Evolutionary conservation across 1,284 basidiomycete genomes (phyloP), one percentile per base, ranked within the genome.

Genomic region (Ustilago sp.): DNA sequence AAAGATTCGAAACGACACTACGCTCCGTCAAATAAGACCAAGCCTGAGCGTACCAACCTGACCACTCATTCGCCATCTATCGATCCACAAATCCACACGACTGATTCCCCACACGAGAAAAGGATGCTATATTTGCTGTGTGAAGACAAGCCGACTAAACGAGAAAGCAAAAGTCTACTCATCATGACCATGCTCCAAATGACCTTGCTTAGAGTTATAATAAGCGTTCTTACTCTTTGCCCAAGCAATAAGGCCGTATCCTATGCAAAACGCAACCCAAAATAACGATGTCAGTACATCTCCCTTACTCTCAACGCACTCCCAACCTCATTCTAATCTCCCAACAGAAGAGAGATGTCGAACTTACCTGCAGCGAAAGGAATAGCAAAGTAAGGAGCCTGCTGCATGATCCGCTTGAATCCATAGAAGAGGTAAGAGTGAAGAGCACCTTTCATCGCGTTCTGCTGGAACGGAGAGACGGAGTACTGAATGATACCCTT

Each of bases 201-300:
- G 83, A 38, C 82, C 82, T 7, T 78, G 82, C 74, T 86, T 86
- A 28, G 82, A 84, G 80, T 85, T 85, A 71, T 82, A 77, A 78
- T 76, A 86, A 47, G 74, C 80, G 72, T 80, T 80, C 66, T 80
- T 76, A 65, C 73, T 65, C 75, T 80, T 81, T 47, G 78, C 83
- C 83, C 84, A 86, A 23, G 81, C 70, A 71, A 80, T 81, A 53
- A 85, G 75, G 41, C 79, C 77, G 79, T 85, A 85, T 36, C 80
- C 81, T 80, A 64, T 28, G 5, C 2, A 41, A 15, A 17, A 23
- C 23, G 19, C 13, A 43, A 13, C 4, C 34, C 4, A 39, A 13
- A 19, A 41, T 2, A 41, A 4, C 13, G 4, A 19, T 7, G 43
- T 45, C 43, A 45, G 43, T 45, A 28, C 23, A 28, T 28, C 23